A percentile compares a stretch with the other conserved stretches of the same genome.
Conservation (phyloP, 116 monocot genomes). For the Dioscorea cayenensis region DNA sequence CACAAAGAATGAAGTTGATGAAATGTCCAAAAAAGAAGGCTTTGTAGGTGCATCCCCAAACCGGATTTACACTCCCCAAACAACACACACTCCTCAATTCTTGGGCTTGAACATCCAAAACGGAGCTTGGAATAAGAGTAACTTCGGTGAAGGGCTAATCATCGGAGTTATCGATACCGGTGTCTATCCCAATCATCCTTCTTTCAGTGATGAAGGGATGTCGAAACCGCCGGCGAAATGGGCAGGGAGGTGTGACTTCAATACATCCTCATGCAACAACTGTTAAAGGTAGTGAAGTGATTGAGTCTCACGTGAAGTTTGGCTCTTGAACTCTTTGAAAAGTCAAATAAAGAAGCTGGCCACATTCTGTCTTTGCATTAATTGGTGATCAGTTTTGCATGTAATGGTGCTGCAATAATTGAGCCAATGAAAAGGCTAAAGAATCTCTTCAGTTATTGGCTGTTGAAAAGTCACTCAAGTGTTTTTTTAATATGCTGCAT, state of each 20-base stretch:
- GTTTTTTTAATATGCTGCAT: no score
- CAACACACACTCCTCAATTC: constrained; percentile 3
- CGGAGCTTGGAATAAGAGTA: neutral
- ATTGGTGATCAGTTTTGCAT: no score
- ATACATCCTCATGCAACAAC: neutral
- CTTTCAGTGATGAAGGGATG: constrained; percentile 1
- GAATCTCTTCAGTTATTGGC: no score
- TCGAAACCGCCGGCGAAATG: constrained; percentile 7
- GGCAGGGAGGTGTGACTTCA: constrained; percentile 3
- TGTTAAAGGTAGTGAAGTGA: no score
- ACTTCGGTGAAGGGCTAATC: neutral
- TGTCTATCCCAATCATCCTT: constrained; percentile 1
- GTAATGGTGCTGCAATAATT: no score
- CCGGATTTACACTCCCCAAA: neutral
- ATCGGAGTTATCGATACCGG: constrained; percentile 8
- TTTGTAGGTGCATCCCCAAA: neutral
- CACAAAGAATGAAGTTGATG: neutral
- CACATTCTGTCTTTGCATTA: no score
- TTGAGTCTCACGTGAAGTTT: no score
- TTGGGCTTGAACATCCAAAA: neutral
- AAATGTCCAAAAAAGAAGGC: neutral
- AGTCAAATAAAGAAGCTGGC: no score
- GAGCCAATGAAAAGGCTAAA: no score
- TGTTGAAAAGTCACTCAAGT: no score
- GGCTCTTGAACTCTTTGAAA: no score